Percentiles rank a stretch among this genome's conserved stretches.
Conservation (phyloP, 2,329 filamentous ascomycete genomes). For the Botrytis sinoallii region DNA sequence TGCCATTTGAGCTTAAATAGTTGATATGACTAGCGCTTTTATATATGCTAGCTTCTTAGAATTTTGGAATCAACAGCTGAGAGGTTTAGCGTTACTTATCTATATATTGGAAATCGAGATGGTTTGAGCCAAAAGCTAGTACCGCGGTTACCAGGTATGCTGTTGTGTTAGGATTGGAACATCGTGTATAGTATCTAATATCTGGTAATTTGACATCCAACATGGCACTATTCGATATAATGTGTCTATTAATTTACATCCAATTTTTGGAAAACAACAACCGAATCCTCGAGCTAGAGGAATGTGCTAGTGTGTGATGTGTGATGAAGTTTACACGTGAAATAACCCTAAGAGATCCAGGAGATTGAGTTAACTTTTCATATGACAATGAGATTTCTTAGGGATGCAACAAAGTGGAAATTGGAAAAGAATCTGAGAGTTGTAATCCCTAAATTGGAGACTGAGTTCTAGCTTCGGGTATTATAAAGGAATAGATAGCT, state of each 20-base stretch:
- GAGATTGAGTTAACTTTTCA: too few relatives aligned
- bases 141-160: background rate
- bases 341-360: too few relatives aligned
- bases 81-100: too few relatives aligned
- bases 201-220: background rate
- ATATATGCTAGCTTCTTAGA: background rate
- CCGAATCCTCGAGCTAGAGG: background rate
- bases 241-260: background rate
- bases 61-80: background rate
- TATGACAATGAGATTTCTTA: too few relatives aligned
- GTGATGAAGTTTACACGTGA: too few relatives aligned
- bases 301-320: too few relatives aligned
- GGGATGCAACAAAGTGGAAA: rapidly evolving
- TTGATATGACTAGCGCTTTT: background rate
- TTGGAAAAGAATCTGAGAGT: background rate
- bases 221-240: background rate
- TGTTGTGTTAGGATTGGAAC: background rate
- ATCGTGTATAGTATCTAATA: background rate
- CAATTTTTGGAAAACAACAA: too few relatives aligned
- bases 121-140: background rate
- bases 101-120: too few relatives aligned
- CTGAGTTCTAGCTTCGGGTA: background rate
- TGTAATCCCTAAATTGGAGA: background rate
- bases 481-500: background rate
- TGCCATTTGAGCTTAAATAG: background rate